Evolutionary conservation across 208 protist species (phyloP).

Genomic region (Entamoeba moshkovskii): DNA sequence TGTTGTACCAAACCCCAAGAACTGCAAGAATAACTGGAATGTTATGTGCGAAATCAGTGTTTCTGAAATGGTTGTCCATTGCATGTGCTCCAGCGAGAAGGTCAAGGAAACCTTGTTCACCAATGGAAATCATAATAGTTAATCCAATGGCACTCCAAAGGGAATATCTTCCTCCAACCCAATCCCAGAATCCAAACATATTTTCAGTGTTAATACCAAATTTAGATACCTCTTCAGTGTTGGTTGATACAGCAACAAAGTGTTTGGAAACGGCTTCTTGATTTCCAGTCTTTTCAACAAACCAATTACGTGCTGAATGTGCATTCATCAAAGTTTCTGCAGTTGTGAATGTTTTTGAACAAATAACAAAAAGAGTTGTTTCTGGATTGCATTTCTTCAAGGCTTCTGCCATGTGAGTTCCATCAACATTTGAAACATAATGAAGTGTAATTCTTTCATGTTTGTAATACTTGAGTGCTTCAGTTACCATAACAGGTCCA

Average conservation of each 20-base stretch:
- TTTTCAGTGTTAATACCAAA: conserved; percentile 81
- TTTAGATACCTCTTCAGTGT: conserved; percentile 51
- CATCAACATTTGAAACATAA: conserved; percentile 88
- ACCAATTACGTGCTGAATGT: conserved; percentile 47
- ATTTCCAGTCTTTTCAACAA: conserved; percentile 11
- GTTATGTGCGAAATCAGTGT: conserved; percentile 50
- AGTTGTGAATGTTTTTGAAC: conserved; percentile 89
- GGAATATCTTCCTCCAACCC: conserved; percentile 87
- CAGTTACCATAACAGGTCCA: conserved; percentile 67
- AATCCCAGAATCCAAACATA: conserved; percentile 92
- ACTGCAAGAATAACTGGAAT: conserved; percentile 74
- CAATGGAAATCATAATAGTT: conserved; percentile 73
- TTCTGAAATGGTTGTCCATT: conserved; percentile 55
- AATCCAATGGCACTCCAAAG: conserved; percentile 84
- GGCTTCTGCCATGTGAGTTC: conserved; percentile 74
- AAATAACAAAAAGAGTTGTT: conserved; percentile 79
- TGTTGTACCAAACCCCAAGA: conserved; percentile 71
- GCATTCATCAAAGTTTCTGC: conserved; percentile 83
- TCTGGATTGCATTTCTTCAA: conserved; percentile 60
- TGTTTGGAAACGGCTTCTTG: conserved; percentile 65
- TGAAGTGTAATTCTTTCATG: conserved; percentile 42
- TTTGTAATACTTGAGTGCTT: conserved; percentile 70
- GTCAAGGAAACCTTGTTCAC: conserved; percentile 74
- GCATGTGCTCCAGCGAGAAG: conserved; percentile 62
- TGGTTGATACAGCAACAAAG: conserved; percentile 86